Evolutionary conservation across 306 rosid species (phyloP).

Genomic region (Coriaria nepalensis): DNA sequence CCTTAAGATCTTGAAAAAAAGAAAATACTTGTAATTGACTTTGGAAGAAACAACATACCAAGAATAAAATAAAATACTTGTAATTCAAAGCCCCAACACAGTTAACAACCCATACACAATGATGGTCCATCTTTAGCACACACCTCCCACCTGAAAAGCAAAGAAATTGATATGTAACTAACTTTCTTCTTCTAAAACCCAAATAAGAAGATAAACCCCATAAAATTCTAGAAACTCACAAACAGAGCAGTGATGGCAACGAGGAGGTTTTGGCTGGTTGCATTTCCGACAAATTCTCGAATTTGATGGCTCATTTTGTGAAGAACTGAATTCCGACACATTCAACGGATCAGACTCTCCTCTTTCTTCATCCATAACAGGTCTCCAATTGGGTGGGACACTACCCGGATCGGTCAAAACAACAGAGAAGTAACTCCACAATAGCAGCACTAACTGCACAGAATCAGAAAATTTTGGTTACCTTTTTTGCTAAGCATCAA

Average conservation of each 20-base stretch:
- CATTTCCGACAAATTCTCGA: constrained; percentile 71
- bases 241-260: constrained; percentile 98
- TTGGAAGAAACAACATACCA: constrained; percentile 50
- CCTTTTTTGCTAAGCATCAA: neutral
- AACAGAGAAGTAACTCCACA: constrained; percentile 95
- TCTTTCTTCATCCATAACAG: constrained; percentile 74
- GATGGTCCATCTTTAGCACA: constrained; percentile 98
- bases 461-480: neutral
- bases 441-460: constrained; percentile 79
- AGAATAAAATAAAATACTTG: constrained; percentile 84
- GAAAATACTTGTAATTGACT: no score
- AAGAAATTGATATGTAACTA: constrained; percentile 10
- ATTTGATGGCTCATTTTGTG: constrained; percentile 37
- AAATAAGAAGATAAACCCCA: neutral
- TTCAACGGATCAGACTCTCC: constrained; percentile 81
- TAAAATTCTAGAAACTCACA: constrained; percentile 40
- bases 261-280: constrained; percentile 78
- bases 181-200: neutral
- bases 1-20: no score
- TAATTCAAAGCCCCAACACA: constrained; percentile 95
- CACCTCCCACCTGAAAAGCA: constrained; percentile 82
- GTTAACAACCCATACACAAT: constrained; percentile 98
- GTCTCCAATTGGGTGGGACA: constrained; percentile 92
- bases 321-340: constrained; percentile 37
- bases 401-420: constrained; percentile 92